Conservation (phyloP, 176 grass and related monocot genomes). For the Olyra latifolia region DNA sequence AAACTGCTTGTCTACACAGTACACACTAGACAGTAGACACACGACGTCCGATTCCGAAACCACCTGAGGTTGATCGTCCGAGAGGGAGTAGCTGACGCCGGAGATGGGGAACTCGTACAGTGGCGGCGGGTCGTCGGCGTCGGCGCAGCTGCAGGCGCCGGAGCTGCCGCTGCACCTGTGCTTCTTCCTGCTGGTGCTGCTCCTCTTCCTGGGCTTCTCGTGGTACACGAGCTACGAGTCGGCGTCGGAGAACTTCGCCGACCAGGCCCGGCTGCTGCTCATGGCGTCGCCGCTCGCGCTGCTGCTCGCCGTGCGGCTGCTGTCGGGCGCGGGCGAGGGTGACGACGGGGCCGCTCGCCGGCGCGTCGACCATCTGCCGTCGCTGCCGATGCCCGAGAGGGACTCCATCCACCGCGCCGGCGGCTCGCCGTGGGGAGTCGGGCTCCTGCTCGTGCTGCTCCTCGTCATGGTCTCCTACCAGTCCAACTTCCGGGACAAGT, state of each 20-base stretch:
- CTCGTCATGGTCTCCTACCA: conserved; percentile 76
- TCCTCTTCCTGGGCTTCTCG: conserved; percentile 58
- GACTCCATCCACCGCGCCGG: conserved; percentile 69
- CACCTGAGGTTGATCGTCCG: background rate
- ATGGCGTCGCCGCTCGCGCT: conserved; percentile 57
- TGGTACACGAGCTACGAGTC: conserved; percentile 68
- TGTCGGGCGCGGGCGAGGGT: conserved; percentile 30
- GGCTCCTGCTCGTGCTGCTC: conserved; percentile 53
- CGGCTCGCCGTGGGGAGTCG: conserved; percentile 72
- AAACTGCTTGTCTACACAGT: background rate
- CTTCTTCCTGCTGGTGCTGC: conserved; percentile 63
- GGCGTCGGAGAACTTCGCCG: conserved; percentile 43
- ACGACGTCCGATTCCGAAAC: background rate
- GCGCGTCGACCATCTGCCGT: conserved; percentile 23
- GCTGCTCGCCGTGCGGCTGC: conserved; percentile 50
- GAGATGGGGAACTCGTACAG: conserved; percentile 44
- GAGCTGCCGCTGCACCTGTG: conserved; percentile 63
- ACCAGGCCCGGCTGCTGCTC: conserved; percentile 47
- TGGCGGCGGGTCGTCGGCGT: background rate
- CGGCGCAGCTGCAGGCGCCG: background rate
- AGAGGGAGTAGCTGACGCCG: background rate
- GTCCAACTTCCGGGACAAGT: conserved; percentile 67
- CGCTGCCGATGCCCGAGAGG: conserved; percentile 49
- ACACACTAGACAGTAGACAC: too few species aligned
- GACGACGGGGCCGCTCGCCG: background rate